Evolutionary conservation across 306 rosid species (phyloP), one percentile per base, ranked within the genome.

Genomic region (Pterocarpus macrocarpus): DNA sequence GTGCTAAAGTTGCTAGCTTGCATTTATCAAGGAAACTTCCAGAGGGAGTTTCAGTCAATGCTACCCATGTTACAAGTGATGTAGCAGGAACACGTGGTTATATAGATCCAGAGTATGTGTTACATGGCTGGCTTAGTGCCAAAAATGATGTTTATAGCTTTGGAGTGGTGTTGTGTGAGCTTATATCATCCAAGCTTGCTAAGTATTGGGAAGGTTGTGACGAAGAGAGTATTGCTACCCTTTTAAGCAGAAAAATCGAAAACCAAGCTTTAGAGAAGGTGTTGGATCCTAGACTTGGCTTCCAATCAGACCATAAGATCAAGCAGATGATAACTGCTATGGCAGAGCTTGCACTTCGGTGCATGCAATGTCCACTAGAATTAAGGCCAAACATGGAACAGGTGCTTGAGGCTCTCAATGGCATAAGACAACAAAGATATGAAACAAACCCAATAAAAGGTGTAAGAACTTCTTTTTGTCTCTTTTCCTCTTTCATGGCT

Each of bases 391-490:
- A 22, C 28, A 22, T 22, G 28, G 28, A 22, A 22, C 28, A 22
- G 28, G 28, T 22, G 28, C 28, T 22, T 22, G 28, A 22, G 28
- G 1, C 28, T 22, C 28, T 22, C 28, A 22, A 22, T 22, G 28
- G 28, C 17, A 71, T 80, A 36, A 80, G 33, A 57, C 64, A 35
- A 61, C 35, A 14, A 58, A 32, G 41, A 45, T 44, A 58, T 79
- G 41, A 16, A 49, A 6, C 3, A 69, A 80, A 22, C 33, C 5
- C 56, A 5, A 17, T 1, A 1, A 71, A 47, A 80, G 78, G 78
- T 80, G 95, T 89, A 81, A 81, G 82, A 15, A 45, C 59, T 14
- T 33, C 22, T 39, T 8, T 1, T 61, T 59, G 6, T 8, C 57
- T 56, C 69, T 13, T 30, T 76, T 12, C 38, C 52, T 10, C 34